Base-by-base conservation (phyloP, 495 filamentous ascomycete species). In the Daldinia decipiens region DNA sequence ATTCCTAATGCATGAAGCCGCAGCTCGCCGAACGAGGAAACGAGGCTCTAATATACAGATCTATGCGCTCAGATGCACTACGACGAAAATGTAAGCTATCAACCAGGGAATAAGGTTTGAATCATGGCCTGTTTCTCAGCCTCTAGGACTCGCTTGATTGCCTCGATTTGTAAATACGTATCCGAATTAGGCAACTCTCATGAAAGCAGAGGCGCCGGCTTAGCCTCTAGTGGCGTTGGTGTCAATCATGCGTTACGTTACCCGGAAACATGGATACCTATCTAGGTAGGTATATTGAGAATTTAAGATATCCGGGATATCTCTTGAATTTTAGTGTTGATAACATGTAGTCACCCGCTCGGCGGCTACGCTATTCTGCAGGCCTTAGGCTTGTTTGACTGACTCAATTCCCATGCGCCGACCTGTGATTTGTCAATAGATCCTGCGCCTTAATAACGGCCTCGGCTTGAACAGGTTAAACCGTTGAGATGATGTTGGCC, bases 121-220 rank as follows among this genome's bases (percentile, higher is more conserved):
- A 40, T 19, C 45, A 45, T 59, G 54, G 62, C 64, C 55, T 38
- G 27, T 62, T 40, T 17, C 24, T 26, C 5, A 53, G 11, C 13
- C 8, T 31, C 15, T 31, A 15, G 26, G 50, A 29, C 27, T 53
- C 50, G 26, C 50, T 53, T 19, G 15, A 13, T 17, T 54, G 34
- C 3, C 38, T 57, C 52, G 32, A 36, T 62, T 29, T 17, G 51
- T 39, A 39, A 50, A 32, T 40, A 53, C 38, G 31, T 62, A 29
- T 62, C 59, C 65, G 31, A 19, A 62, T 47, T 58, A 57, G 65
- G 65, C 26, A 62, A 62, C 59, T 68, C 27, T 38, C 19, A 34
- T 38, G 27, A 38, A 26, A 6, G 45, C 21, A 56, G 43, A 59
- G n/a, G 17, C 55, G 26, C 64, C 34, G 45, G 45, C 36, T 47